Evolutionary conservation across 2,329 filamentous ascomycete species (phyloP), one percentile per base, ranked within the genome.

Genomic region (Helotiales sp.): DNA sequence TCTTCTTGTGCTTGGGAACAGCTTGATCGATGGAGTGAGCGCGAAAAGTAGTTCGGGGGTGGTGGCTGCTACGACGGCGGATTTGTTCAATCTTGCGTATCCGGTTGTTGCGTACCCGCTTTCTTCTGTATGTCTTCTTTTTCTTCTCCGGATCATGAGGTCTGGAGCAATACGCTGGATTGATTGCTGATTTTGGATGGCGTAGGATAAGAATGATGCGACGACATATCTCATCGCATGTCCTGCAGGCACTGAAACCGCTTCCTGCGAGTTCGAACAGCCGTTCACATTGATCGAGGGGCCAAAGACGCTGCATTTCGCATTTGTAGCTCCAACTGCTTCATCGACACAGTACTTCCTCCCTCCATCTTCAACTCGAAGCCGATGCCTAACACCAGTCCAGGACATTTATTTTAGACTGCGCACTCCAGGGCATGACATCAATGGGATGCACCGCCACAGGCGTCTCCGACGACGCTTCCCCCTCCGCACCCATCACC

Each of bases 251-350:
- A 50, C 64, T 26, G 52, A 59, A 6, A 47, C 69, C 8, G 43
- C 50, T 28, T 32, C 57, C 43, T 72, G 69, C 50, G 60, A 67
- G 26, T 72, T 73, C 59, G 58, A 61, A 20, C 70, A 70, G 22
- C 70, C 70, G 26, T 70, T 69, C 17, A 70, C 67, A 2, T n/a
- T 73, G 47, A 67, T 65, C n/a, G 63, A 73, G 49, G 70, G 70
- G 3, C 66, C 68, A 7, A 43, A 30, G 6, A 73, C 70, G 2
- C 43, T 69, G 15, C 55, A 64, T 43, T 69, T 68, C 26, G 65
- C 63, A 5, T 66, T 72, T 47, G 62, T 62, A 20, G 61, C 67
- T 15, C 58, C 68, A 17, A 40, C 58, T 13, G 28, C 47, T n/a
- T 15, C 52, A 24, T 59, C 34, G 17, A 57, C 10, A 63, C 34